phyloP scores from a whole-genome alignment of 768 basidiomycete species.

The Pleurotus platypus region DNA sequence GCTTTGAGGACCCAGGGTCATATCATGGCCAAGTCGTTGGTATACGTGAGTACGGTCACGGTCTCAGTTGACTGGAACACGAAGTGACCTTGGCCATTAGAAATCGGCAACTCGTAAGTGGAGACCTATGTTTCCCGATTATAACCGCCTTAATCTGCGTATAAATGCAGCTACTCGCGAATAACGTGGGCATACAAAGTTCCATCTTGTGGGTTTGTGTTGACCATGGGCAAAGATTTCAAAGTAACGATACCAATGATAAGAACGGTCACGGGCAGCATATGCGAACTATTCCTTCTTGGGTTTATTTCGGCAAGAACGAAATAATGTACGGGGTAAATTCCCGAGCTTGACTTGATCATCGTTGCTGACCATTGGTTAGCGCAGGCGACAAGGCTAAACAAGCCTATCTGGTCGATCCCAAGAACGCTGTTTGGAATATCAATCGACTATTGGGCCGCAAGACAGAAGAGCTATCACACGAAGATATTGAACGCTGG shows the following conservation, averaged over 20 bases:
- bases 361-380: background rate
- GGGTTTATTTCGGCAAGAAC: background rate
- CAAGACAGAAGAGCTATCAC: slow-evolving; percentile 40
- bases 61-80: background rate
- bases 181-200: background rate
- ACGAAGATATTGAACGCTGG: slow-evolving; percentile 50
- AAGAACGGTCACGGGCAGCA: background rate
- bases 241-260: background rate
- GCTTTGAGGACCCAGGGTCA: background rate
- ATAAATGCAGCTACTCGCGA: background rate
- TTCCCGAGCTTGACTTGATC: background rate
- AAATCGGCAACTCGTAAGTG: background rate
- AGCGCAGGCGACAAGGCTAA: background rate
- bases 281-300: background rate
- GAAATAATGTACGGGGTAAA: background rate
- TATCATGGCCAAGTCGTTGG: background rate
- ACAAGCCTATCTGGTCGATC: background rate
- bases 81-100: background rate
- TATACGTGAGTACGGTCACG: background rate
- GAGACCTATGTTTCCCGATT: background rate
- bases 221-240: background rate
- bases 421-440: slow-evolving; percentile 36
- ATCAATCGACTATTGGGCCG: slow-evolving; percentile 57
- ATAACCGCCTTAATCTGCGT: background rate
- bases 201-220: too few species aligned